Percentiles rank a stretch among this genome's conserved stretches.
phyloP scores from a whole-genome alignment of 148 eudicot genomes.

The Chenopodium quinoa region DNA sequence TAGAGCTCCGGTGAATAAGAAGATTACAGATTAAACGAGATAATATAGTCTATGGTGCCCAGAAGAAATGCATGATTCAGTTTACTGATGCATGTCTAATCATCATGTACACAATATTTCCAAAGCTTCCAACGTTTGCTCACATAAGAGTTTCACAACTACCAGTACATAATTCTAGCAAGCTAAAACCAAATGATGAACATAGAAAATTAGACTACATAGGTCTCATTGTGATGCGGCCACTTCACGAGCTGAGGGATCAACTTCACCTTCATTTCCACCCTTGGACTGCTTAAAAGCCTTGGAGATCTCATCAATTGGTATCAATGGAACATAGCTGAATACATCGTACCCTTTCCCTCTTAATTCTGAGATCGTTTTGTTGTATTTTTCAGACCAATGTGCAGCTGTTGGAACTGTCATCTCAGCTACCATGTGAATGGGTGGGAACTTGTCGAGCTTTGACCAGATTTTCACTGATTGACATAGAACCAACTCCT shows the following conservation, averaged over 20 bases:
- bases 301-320: constrained; percentile 52
- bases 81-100: neutral
- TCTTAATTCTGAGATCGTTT: constrained; percentile 20
- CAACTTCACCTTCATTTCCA: constrained; percentile 16
- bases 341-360: constrained; percentile 44
- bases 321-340: constrained; percentile 46
- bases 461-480: constrained; percentile 39
- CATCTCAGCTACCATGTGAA: constrained; percentile 42
- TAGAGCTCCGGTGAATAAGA: no score
- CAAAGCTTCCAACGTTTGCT: neutral
- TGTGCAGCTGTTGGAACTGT: constrained; percentile 43
- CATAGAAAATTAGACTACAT: neutral
- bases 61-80: neutral
- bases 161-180: neutral
- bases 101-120: constrained; percentile 15
- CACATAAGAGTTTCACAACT: neutral
- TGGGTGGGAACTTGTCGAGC: constrained; percentile 33
- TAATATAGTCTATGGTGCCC: no score
- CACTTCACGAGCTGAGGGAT: constrained; percentile 14
- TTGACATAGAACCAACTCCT: constrained; percentile 26
- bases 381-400: constrained; percentile 56
- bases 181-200: neutral
- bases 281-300: constrained; percentile 49
- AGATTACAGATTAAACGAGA: no score
- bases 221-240: neutral